phyloP scores from a whole-genome alignment of 2,329 filamentous ascomycete genomes.

The Xylariomycetidae sp. region DNA sequence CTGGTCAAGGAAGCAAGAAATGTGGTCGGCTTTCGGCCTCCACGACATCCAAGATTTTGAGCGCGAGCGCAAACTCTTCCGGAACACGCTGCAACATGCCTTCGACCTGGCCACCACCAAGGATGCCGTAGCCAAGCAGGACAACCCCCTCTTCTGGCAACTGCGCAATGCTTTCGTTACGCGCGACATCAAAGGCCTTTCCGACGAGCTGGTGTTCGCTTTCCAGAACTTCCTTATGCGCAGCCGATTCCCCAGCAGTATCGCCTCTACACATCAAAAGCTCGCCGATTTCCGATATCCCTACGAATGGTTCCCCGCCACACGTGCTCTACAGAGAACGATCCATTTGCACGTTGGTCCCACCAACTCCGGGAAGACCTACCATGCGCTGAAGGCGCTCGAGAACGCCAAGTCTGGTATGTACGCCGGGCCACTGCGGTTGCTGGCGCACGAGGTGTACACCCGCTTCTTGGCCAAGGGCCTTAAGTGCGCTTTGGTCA shows the following conservation, averaged over 20 bases:
- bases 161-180: constrained; percentile 55
- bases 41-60: constrained; percentile 36
- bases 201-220: constrained; percentile 55
- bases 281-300: constrained; percentile 84
- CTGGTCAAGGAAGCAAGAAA: constrained; percentile 18
- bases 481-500: constrained; percentile 71
- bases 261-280: constrained; percentile 53
- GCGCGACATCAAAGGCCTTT: constrained; percentile 44
- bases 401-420: constrained; percentile 71
- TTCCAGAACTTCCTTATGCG: constrained; percentile 63
- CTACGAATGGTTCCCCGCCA: constrained; percentile 85
- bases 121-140: constrained; percentile 29
- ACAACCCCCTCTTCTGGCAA: constrained; percentile 51
- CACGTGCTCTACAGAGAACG: constrained; percentile 71
- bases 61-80: constrained; percentile 40
- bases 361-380: constrained; percentile 98
- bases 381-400: constrained; percentile 80
- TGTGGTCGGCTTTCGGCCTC: constrained; percentile 30
- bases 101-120: constrained; percentile 36
- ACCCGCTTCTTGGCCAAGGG: constrained; percentile 76
- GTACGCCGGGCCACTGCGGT: constrained; percentile 82
- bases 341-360: constrained; percentile 93
- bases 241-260: constrained; percentile 47
- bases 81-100: constrained; percentile 36
- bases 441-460: constrained; percentile 94